phyloP scores from a whole-genome alignment of 805 yeast species.

The Saccharomycopsis babjevae region DNA sequence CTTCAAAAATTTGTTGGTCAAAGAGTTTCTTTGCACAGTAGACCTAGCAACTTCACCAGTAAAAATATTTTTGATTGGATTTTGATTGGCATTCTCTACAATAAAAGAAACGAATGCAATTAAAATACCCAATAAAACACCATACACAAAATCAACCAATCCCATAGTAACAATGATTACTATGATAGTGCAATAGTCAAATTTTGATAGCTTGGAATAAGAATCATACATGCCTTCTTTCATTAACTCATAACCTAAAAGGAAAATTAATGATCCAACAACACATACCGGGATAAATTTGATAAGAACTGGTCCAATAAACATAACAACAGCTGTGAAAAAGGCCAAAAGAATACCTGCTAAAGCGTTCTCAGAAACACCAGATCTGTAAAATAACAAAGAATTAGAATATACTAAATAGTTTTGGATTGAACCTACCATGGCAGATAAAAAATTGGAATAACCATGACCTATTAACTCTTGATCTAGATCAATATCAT shows the following conservation, averaged over 20 bases:
- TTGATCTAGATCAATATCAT: constrained; percentile 75
- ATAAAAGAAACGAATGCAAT: constrained; percentile 92
- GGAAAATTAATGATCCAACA: constrained; percentile 84
- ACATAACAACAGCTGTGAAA: constrained; percentile 73
- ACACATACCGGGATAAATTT: constrained; percentile 94
- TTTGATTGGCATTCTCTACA: constrained; percentile 78
- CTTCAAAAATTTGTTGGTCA: constrained; percentile 73
- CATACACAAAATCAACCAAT: constrained; percentile 86
- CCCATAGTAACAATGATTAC: constrained; percentile 94
- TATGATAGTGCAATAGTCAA: constrained; percentile 77
- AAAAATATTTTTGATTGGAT: constrained; percentile 71
- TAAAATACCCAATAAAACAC: constrained; percentile 81
- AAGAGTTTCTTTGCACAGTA: constrained; percentile 83
- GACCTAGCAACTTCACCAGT: constrained; percentile 86
- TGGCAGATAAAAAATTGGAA: constrained; percentile 78
- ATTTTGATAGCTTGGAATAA: constrained; percentile 55
- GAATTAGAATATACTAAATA: constrained; percentile 93
- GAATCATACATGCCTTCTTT: constrained; percentile 85
- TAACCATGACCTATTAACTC: constrained; percentile 93
- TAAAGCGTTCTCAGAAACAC: constrained; percentile 70
- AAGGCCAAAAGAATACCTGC: constrained; percentile 85
- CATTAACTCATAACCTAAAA: constrained; percentile 82
- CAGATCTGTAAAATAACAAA: constrained; percentile 83
- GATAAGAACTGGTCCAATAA: constrained; percentile 84
- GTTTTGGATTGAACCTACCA: constrained; percentile 82